A percentile compares a stretch with the other conserved stretches of the same genome.
These are phyloP conservation scores for Schizophyllum commune DNA, from an alignment of 1,284 basidiomycete species.

Conservation along the genomic window DNA sequence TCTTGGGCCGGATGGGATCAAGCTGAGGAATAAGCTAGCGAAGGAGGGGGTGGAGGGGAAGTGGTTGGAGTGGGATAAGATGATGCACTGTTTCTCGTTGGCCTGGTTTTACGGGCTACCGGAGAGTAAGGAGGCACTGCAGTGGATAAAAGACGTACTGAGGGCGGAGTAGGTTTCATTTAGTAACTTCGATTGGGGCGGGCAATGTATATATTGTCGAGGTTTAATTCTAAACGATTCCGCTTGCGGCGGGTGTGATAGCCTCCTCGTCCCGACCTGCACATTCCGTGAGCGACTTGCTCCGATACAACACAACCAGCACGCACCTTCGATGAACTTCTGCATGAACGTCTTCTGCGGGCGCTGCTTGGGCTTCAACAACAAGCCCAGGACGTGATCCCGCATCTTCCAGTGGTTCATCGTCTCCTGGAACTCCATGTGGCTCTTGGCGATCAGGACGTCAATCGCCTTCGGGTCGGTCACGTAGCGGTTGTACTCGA, in stretches of 20 bases:
- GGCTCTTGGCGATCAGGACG: constrained; percentile 79
- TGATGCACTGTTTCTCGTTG: not conserved
- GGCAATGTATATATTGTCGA: too few relatives aligned
- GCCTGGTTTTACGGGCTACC: too few relatives aligned
- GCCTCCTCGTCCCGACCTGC: constrained; percentile 32
- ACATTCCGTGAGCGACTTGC: constrained; percentile 13
- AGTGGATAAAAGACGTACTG: too few relatives aligned
- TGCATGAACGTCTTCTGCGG: constrained; percentile 69
- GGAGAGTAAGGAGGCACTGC: too few relatives aligned
- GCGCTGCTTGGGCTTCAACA: constrained; percentile 43
- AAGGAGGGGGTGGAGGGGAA: not conserved
- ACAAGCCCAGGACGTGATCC: constrained; percentile 65
- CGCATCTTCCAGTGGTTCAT: constrained; percentile 92
- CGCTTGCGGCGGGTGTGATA: constrained; percentile 25
- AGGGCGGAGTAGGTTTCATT: too few relatives aligned
- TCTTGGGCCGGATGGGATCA: not conserved
- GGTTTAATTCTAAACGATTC: not conserved
- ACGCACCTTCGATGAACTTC: constrained; percentile 78
- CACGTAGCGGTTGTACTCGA: constrained; percentile 82
- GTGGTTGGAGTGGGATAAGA: constrained; percentile 1
- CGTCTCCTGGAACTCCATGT: constrained; percentile 91
- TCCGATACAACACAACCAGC: not conserved
- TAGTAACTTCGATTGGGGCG: too few relatives aligned
- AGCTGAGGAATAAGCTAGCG: not conserved
- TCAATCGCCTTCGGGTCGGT: constrained; percentile 84